Conservation (phyloP, 1,139 yeast genomes). For the Saccharomyces hybrid region DNA sequence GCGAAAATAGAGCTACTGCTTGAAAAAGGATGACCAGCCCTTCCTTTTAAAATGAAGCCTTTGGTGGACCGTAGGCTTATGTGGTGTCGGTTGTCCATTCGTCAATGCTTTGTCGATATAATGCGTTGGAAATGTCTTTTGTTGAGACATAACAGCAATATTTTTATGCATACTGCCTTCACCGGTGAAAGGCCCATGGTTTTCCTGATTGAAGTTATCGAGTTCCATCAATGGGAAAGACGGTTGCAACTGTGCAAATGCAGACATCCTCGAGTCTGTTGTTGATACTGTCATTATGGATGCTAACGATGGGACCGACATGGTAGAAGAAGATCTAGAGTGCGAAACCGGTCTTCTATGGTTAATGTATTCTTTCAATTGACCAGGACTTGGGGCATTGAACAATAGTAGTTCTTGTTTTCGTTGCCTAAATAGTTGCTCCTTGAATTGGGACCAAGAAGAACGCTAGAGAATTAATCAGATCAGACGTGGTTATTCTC, state of each 20-base stretch:
- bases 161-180: not conserved
- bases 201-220: not conserved
- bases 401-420: constrained; percentile 15
- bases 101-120: not conserved
- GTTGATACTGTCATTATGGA: constrained; percentile 16
- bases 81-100: not conserved
- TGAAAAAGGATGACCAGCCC: not conserved
- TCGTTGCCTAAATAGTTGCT: constrained; percentile 14
- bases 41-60: not conserved
- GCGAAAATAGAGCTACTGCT: not conserved
- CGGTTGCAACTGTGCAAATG: not conserved
- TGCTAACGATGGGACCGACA: constrained; percentile 22
- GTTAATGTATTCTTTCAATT: constrained; percentile 31
- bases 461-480: constrained; percentile 59
- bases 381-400: constrained; percentile 15
- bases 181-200: not conserved
- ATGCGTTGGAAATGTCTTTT: not conserved
- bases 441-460: constrained; percentile 65
- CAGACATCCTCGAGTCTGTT: constrained; percentile 4
- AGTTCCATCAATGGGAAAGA: not conserved
- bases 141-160: not conserved
- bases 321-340: constrained; percentile 14
- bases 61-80: not conserved
- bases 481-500: constrained; percentile 59
- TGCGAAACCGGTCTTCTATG: constrained; percentile 36